Base-by-base conservation (phyloP, 306 rosid genomes). In the Chamaecrista fasciculata region DNA sequence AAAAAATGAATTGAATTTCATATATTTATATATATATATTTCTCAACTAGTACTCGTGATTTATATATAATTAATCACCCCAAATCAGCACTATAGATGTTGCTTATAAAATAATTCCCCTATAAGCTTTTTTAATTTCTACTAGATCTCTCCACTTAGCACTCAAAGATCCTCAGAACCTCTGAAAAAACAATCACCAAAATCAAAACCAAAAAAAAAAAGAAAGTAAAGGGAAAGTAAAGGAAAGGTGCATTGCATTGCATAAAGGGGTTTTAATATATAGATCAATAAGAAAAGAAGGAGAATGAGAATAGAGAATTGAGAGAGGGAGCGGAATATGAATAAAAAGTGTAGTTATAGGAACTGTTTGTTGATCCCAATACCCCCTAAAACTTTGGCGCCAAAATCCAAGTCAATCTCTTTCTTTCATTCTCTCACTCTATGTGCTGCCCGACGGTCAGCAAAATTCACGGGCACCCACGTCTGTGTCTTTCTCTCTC, bases 331-430 rank as follows among this genome's bases (percentile, higher is more conserved):
- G n/a, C n/a, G n/a, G n/a, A n/a, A n/a, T n/a, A n/a, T n/a, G n/a
- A n/a, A n/a, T n/a, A n/a, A n/a, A n/a, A n/a, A n/a, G n/a, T n/a
- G n/a, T n/a, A n/a, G n/a, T n/a, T n/a, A n/a, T 39, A 58, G 51
- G 15, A 57, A 50, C 31, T 29, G 71, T 76, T 76, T 78, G 84
- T 20, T 72, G 85, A 81, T 86, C 86, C 88, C 81, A 21, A 66
- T 33, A 51, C 40, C 55, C 55, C 48, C 39, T 66, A 26, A 46
- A 76, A 66, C 55, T 60, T 84, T 80, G 90, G 89, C 86, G 84
- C 87, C 84, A 81, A 79, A 86, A 69, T 19, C 76, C 50, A 66
- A 74, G 83, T 75, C 79, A 75, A 61, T 28, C 25, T 55, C 33
- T 55, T 24, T 23, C 8, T 39, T 52, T 37, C 31, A 43, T 29